Evolutionary conservation across 1,284 basidiomycete species (phyloP), one percentile per base, ranked within the genome.

Genomic region (Stygiomarasmius scandens): DNA sequence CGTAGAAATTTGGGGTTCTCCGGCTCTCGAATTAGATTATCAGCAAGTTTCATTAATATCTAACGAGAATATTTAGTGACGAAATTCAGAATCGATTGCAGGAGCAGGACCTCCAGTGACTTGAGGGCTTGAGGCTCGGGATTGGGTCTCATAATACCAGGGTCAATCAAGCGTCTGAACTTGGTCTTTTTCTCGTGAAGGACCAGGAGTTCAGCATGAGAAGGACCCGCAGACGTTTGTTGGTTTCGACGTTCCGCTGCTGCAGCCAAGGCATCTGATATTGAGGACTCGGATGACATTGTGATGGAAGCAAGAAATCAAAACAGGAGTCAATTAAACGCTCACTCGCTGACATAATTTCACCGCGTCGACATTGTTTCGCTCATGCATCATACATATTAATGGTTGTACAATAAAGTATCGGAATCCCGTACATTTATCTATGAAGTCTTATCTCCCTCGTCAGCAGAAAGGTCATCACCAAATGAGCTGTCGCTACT

Each of bases 81-180:
- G 51, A 20, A 27, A 43, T 27, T 32, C 38, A 23, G 19, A 14
- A 41, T 48, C 38, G 14, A 23, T 45, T 16, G 23, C 20, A 52
- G 10, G 67, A 64, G 78, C 6, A 32, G 29, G 29, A 85, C 90
- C 78, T 84, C 83, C 64, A 92, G 73, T 54, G 88, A 80, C 58
- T 81, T 76, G 61, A 82, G 66, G 1, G 85, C 85, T 53, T 82
- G 74, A 54, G 81, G 79, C 60, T 80, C 80, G n/a, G 85, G 70
- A 67, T 92, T 91, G 3, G 84, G 86, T 3, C 90, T 79, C 53
- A 83, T 67, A 64, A 93, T 92, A n/a, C 88, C 89, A 43, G 89
- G 89, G 65, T 87, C 63, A 59, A 92, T 80, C 58, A 92, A 75
- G 48, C 91, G 77, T 52, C 91, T 80, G 67, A 92, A 91, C 58